Evolutionary conservation across 2,329 filamentous ascomycete genomes (phyloP).

Genomic region (Colletotrichum cereale): DNA sequence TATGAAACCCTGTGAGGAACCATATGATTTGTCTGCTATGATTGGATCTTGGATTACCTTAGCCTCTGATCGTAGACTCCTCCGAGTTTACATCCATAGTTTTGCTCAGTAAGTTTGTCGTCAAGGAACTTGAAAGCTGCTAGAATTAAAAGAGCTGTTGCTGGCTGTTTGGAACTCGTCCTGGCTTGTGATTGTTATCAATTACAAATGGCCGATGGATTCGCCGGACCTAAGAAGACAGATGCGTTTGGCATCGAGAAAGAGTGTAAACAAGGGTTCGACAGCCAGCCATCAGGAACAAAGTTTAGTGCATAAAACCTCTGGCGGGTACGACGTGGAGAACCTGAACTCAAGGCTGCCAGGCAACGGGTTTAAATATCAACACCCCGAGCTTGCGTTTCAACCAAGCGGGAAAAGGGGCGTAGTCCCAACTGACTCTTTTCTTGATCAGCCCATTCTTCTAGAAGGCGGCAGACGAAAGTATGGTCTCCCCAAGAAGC

Average conservation of each 20-base stretch:
- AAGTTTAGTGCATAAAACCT: background rate
- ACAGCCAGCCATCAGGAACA: background rate
- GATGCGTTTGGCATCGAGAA: fast-evolving
- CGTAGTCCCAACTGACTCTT: no score
- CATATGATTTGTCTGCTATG: background rate
- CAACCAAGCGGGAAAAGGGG: no score
- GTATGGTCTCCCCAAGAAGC: no score
- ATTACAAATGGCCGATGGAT: background rate
- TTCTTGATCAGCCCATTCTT: no score
- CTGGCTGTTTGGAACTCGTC: background rate
- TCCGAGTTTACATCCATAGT: background rate
- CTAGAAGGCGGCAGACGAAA: no score
- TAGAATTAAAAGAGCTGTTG: background rate
- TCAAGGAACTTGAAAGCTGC: background rate
- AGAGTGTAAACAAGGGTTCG: background rate
- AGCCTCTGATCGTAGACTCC: fast-evolving
- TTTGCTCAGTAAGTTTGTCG: no score
- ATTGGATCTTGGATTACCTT: background rate
- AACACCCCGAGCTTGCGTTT: no score
- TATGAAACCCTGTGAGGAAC: background rate
- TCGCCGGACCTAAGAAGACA: background rate
- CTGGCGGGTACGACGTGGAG: no score
- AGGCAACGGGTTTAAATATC: background rate
- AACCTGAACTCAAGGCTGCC: no score
- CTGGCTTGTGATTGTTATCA: background rate